Percentiles rank a stretch among this genome's conserved stretches.
Evolutionary conservation across 2,329 filamentous ascomycete species (phyloP).

Genomic region (Botrytis cinerea): DNA sequence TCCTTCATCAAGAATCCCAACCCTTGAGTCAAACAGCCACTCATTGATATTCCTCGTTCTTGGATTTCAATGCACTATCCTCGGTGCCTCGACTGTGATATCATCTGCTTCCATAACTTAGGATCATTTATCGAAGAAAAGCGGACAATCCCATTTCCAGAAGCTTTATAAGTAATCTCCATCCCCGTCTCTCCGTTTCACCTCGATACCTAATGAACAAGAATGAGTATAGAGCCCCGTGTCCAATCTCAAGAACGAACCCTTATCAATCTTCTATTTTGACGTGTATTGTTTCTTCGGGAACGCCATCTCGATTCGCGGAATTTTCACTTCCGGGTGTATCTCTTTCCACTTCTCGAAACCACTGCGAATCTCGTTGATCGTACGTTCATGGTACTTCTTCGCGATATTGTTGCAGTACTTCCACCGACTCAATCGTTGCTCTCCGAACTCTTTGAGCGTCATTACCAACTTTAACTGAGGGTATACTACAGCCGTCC

Average conservation of each 20-base stretch:
- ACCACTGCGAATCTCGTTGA: background rate
- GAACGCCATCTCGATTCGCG: background rate
- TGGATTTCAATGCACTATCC: background rate
- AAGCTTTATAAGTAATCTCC: background rate
- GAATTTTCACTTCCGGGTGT: background rate
- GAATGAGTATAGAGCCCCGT: too few relatives aligned
- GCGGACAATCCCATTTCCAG: background rate
- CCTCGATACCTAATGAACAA: background rate
- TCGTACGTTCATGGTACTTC: too few relatives aligned
- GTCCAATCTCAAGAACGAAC: background rate
- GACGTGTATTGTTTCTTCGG: background rate
- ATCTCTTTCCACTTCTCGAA: background rate
- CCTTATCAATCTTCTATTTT: background rate
- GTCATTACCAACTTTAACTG: background rate
- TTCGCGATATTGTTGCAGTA: background rate
- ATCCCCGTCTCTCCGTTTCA: too few relatives aligned
- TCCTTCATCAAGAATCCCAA: background rate
- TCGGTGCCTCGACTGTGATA: background rate
- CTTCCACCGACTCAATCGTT: background rate
- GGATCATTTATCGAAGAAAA: background rate
- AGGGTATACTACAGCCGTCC: background rate
- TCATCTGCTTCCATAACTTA: background rate
- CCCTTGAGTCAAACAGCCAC: background rate
- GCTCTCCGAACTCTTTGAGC: background rate
- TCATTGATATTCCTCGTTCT: background rate